phyloP scores from a whole-genome alignment of 2,329 filamentous ascomycete genomes.

The Botryotinia convoluta region DNA sequence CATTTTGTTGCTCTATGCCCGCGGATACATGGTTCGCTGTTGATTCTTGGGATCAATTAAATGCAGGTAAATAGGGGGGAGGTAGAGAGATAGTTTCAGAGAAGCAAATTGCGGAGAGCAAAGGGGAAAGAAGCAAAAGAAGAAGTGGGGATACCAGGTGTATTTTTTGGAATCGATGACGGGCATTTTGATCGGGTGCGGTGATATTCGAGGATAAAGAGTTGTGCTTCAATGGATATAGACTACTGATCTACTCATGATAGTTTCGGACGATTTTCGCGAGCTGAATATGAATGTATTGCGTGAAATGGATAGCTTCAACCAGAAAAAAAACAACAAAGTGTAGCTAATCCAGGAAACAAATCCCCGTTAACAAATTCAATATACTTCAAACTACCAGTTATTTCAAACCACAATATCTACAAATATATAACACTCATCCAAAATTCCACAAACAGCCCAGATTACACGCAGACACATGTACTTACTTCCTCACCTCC shows the following conservation, averaged over 20 bases:
- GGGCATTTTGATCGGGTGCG: constrained; percentile 28
- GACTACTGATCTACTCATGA: background rate
- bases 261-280: background rate
- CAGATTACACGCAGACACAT: background rate
- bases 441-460: background rate
- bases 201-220: background rate
- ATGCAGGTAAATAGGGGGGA: accelerated
- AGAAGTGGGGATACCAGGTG: constrained; percentile 30
- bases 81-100: background rate
- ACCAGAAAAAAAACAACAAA: background rate
- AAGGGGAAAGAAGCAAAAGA: background rate
- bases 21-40: constrained; percentile 35
- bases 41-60: background rate
- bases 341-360: background rate
- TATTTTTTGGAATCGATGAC: constrained; percentile 35
- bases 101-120: background rate
- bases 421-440: background rate
- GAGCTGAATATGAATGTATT: background rate
- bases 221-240: background rate
- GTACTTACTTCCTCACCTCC: background rate
- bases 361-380: background rate
- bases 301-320: background rate
- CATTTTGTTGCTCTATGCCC: constrained; percentile 35
- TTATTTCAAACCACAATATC: accelerated
- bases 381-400: background rate